Evolutionary conservation across 2,329 filamentous ascomycete species (phyloP).

Genomic region (Lithohypha guttulata): DNA sequence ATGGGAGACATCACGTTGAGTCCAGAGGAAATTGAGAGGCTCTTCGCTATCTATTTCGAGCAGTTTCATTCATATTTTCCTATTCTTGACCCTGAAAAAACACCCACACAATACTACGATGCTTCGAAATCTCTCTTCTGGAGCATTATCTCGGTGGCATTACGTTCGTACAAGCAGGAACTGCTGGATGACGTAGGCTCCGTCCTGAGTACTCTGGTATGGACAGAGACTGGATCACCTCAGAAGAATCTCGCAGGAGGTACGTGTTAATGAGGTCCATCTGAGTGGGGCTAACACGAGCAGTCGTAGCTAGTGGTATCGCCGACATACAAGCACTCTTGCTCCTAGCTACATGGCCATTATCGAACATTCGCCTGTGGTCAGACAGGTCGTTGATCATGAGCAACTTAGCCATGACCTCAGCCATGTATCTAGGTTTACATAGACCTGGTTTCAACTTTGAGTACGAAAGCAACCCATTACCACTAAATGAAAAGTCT

Average conservation of each 20-base stretch:
- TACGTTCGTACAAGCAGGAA: slow-evolving; percentile 41
- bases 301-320: background rate
- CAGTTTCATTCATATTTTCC: slow-evolving; percentile 53
- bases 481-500: background rate
- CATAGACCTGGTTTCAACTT: slow-evolving; percentile 4
- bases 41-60: slow-evolving; percentile 33
- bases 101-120: slow-evolving; percentile 46
- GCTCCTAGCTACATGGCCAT: background rate
- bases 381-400: slow-evolving; percentile 5
- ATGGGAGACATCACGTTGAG: slow-evolving; percentile 3
- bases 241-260: background rate
- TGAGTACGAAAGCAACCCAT: background rate
- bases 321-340: slow-evolving; percentile 1
- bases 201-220: slow-evolving; percentile 6
- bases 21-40: slow-evolving; percentile 5
- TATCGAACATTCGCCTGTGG: background rate
- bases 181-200: slow-evolving; percentile 1
- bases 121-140: slow-evolving; percentile 52
- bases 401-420: slow-evolving; percentile 3
- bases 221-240: slow-evolving; percentile 4
- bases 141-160: slow-evolving; percentile 52
- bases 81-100: slow-evolving; percentile 44
- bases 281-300: background rate
- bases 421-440: slow-evolving; percentile 1
- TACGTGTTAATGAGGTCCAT: background rate